Evolutionary conservation across 164 flowering plant species (phyloP).

Genomic region (Warburgia ugandensis): DNA sequence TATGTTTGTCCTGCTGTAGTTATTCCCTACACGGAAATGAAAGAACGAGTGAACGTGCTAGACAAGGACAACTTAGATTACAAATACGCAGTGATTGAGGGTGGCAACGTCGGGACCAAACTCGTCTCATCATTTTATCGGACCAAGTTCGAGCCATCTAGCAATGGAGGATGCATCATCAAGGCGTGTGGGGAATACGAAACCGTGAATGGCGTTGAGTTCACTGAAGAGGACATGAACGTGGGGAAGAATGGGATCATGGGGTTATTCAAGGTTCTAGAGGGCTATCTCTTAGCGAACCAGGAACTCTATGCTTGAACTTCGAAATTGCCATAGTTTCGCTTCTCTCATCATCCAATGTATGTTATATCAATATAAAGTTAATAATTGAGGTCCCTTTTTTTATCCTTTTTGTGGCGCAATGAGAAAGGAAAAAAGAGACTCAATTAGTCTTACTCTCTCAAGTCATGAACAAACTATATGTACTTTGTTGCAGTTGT

Average conservation of each 20-base stretch:
- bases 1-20: slow-evolving; percentile 14
- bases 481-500: too few species aligned
- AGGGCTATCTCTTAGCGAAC: slow-evolving; percentile 22
- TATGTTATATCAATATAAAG: too few species aligned
- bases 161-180: slow-evolving; percentile 7
- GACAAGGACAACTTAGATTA: slow-evolving; percentile 10
- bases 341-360: too few species aligned
- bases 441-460: too few species aligned
- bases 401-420: too few species aligned
- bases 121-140: background rate
- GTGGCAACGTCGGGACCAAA: background rate
- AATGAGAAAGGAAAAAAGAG: too few species aligned
- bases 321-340: too few species aligned
- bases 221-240: slow-evolving; percentile 15
- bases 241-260: slow-evolving; percentile 11
- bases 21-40: slow-evolving; percentile 13
- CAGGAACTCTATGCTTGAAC: slow-evolving; percentile 8
- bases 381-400: too few species aligned
- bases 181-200: slow-evolving; percentile 7
- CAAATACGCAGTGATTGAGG: background rate
- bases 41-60: slow-evolving; percentile 17
- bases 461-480: too few species aligned
- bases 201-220: slow-evolving; percentile 4
- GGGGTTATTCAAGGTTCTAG: slow-evolving; percentile 20
- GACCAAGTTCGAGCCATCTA: slow-evolving; percentile 3